Base-by-base conservation (phyloP, 2,329 filamentous ascomycete species). In the Fusarium albosuccineum region DNA sequence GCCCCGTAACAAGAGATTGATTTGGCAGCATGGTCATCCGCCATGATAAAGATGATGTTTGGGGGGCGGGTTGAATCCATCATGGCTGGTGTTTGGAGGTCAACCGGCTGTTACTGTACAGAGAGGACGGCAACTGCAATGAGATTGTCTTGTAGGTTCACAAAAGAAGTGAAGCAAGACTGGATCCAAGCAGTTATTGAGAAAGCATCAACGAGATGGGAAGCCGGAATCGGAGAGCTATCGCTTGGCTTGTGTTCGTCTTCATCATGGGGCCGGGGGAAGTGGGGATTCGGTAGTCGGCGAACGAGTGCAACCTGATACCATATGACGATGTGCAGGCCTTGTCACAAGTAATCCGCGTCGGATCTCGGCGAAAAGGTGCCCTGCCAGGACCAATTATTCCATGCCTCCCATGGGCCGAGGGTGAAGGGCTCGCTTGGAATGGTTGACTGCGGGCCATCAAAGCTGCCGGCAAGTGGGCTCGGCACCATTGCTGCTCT, bases 11-110 rank as follows among this genome's bases (percentile, higher is more conserved):
- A 77, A n/a, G 76, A 79, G 48, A 85, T 85, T 14, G 82, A 76
- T 66, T 86, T 85, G 42, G 81, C 74, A 8, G 84, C 84, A 76
- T 86, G 83, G 73, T 86, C 84, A 72, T 86, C 83, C 1, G 83
- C 84, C 82, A 86, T 84, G 72, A 86, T 84, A 74, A 86, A 86
- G 56, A 86, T 57, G 59, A 75, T 66, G 45, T 75, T 75, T 2
- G 72, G 73, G 1, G 58, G 46, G n/a, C 55, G 30, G 10, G 33
- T n/a, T 7, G 45, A 33, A 3, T 34, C 33, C 34, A 14, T 49
- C 9, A 17, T 36, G n/a, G 11, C 9, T 14, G 10, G 6, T 36
- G 33, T 37, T n/a, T 5, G 11, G 22, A 22, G 22, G 22, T 22
- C 9, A 22, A 42, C 4, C 11, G 17, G 14, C 27, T 42, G 40